Conservation (phyloP, 257 asterid species). For the Plantago ovata region DNA sequence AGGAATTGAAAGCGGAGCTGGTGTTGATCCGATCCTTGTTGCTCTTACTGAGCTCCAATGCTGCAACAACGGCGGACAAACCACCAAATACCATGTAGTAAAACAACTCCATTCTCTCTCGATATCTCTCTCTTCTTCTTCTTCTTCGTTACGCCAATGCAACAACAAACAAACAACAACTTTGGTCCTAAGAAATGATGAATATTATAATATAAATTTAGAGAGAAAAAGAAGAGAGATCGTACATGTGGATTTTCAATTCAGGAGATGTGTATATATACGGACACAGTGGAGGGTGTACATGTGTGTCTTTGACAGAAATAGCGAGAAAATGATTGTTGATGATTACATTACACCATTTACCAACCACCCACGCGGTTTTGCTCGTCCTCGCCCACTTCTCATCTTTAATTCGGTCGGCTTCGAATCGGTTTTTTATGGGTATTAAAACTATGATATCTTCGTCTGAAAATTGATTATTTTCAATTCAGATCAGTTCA, state of each 20-base stretch:
- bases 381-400: neutral
- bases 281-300: neutral
- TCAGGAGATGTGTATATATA: neutral
- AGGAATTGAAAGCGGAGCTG: slow-evolving; percentile 49
- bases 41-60: slow-evolving; percentile 53
- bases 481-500: too few relatives aligned
- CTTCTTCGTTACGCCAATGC: neutral
- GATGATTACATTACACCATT: too few relatives aligned
- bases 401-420: too few relatives aligned
- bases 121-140: too few relatives aligned
- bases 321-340: slow-evolving; percentile 1
- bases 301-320: neutral
- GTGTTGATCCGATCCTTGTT: slow-evolving; percentile 64
- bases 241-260: too few relatives aligned
- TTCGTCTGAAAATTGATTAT: too few relatives aligned
- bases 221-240: slow-evolving; percentile 13
- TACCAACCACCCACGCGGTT: too few relatives aligned
- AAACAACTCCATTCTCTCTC: slow-evolving; percentile 48
- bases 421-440: too few relatives aligned
- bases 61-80: slow-evolving; percentile 51
- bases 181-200: neutral
- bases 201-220: neutral
- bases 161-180: too few relatives aligned
- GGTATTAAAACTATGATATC: too few relatives aligned
- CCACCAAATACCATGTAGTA: slow-evolving; percentile 59